A percentile compares a stretch with the other conserved stretches of the same genome.
Evolutionary conservation across 371 early-diverging fungal species (phyloP).

Genomic region (Thermomucor indicae-seudaticae): DNA sequence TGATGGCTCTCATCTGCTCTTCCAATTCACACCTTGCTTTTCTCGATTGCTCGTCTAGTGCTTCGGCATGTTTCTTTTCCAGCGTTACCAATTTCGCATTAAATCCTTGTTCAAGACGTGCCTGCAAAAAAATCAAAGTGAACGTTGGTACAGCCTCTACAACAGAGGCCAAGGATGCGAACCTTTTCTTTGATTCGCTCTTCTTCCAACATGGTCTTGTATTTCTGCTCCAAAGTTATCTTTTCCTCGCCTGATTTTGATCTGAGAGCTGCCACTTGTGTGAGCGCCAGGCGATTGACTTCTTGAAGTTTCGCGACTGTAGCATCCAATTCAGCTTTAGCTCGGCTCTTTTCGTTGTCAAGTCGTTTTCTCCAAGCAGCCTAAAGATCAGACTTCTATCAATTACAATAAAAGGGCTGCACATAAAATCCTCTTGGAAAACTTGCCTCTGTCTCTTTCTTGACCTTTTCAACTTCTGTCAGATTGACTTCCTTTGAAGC

Average conservation of each 20-base stretch:
- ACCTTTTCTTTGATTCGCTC: slow-evolving; percentile 4
- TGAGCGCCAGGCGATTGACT: not conserved
- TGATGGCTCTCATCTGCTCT: slow-evolving; percentile 10
- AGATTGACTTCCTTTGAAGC: not conserved
- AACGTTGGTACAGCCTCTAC: not conserved
- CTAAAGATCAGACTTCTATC: too few species aligned
- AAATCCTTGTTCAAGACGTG: not conserved
- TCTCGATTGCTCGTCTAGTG: slow-evolving; percentile 12
- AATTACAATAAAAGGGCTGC: too few species aligned
- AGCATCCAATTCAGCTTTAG: not conserved
- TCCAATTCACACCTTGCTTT: slow-evolving; percentile 11
- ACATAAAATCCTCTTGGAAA: not conserved
- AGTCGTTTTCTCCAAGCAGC: too few species aligned
- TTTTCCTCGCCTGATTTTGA: slow-evolving; percentile 4
- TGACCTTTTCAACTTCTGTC: not conserved
- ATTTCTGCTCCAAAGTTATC: slow-evolving; percentile 1
- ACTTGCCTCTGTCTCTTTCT: slow-evolving; percentile 2
- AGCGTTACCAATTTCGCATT: not conserved
- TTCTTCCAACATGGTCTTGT: slow-evolving; percentile 5
- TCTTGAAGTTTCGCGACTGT: not conserved
- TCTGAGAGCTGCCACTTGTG: not conserved
- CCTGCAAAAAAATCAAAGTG: not conserved
- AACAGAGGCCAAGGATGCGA: too few species aligned
- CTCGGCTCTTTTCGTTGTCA: too few species aligned
- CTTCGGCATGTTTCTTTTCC: slow-evolving; percentile 6